These are phyloP conservation scores for Haplosporangium sp. DNA, from an alignment of 371 early-diverging fungal species.

Conservation along the genomic window DNA sequence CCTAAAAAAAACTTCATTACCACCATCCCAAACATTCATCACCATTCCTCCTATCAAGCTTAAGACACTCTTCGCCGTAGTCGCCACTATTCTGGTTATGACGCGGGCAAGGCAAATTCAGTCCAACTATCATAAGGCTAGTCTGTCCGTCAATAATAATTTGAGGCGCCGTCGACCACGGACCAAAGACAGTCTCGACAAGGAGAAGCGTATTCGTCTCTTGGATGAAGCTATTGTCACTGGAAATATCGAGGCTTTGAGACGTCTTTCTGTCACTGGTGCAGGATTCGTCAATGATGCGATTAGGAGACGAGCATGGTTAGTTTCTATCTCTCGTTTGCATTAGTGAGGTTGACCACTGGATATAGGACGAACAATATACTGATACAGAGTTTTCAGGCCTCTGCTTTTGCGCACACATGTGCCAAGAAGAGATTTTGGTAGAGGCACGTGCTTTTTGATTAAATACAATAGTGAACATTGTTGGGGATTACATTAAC, in stretches of 20 bases:
- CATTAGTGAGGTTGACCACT: not conserved
- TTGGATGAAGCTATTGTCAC: conserved; percentile 64
- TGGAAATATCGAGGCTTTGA: conserved; percentile 59
- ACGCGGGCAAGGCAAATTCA: conserved; percentile 44
- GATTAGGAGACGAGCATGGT: conserved; percentile 69
- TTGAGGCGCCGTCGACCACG: conserved; percentile 38
- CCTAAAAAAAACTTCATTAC: not conserved
- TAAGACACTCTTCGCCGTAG: conserved; percentile 34
- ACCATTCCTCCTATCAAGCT: conserved; percentile 52
- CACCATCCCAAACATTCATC: not conserved
- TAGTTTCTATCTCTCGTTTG: not conserved
- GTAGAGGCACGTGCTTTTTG: conserved; percentile 2
- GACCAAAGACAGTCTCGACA: conserved; percentile 56
- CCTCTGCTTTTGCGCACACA: conserved; percentile 61
- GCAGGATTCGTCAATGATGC: conserved; percentile 67
- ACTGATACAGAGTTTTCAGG: conserved; percentile 42
- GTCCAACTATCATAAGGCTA: conserved; percentile 14
- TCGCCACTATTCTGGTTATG: conserved; percentile 49
- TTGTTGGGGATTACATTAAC: not conserved
- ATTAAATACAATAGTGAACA: not conserved
- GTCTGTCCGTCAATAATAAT: not conserved
- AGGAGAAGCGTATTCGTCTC: conserved; percentile 58
- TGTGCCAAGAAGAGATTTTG: conserved; percentile 22
- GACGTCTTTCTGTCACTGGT: conserved; percentile 61
- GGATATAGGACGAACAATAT: not conserved